Evolutionary conservation across 768 basidiomycete species (phyloP), one percentile per base, ranked within the genome.

Genomic region (Macrocybe gigantea): DNA sequence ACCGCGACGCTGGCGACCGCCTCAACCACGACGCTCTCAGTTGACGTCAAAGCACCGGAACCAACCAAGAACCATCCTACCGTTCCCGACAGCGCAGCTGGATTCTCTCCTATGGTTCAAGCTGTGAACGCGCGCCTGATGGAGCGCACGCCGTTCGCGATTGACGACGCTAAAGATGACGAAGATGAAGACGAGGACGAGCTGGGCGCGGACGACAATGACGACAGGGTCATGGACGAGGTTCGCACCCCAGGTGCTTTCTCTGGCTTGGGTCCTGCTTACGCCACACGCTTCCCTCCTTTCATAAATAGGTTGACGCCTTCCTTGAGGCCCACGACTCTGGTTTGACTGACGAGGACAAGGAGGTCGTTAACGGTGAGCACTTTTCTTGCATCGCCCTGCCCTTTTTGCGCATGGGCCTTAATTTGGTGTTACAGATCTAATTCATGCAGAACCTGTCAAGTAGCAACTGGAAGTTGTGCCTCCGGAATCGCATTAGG

Each of bases 61-160:
- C 50, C 45, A 37, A 54, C 34, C 36, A 69, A 67, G 60, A 53
- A 52, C n/a, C 43, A 64, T 44, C 45, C 61, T 33, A 39, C 53
- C 50, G 54, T 67, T 2, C 71, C 72, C 1, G 69, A 70, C 43
- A 69, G 61, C 37, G 70, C 65, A 4, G 42, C 32, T 10, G 63
- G 64, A 29, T 70, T 78, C 38, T 77, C 80, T 61, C 77, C 84
- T 5, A 77, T 87, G 70, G 71, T 90, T 41, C 74, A 85, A 56
- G 85, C 83, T 0, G 88, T 85, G 44, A 87, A 80, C 53, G 85
- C 85, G 32, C 88, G 89, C 31, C 73, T 92, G 40, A 85, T 94
- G 85, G 89, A 95, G 62, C 74, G 95, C 38, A 93, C 91, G 22
- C 85, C 87, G 53, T 99, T 99, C 62, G 92, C 92, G n/a, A 96